phyloP scores from a whole-genome alignment of 164 flowering plant species.

The Warburgia ugandensis region DNA sequence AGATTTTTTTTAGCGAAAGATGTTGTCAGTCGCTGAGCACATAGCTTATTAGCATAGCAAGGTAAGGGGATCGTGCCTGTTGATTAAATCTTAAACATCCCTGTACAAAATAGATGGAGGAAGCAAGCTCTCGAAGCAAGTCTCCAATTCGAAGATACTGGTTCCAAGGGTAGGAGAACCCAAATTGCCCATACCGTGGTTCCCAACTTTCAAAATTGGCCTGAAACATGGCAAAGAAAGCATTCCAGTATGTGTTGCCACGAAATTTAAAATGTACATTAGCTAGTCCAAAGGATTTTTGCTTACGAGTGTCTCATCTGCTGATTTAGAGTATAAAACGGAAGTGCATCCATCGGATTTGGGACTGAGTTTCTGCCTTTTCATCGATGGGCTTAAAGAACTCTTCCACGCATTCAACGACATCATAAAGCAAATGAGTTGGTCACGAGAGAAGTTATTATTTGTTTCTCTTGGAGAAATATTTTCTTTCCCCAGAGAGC shows the following conservation, averaged over 20 bases:
- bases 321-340: slow-evolving; percentile 53
- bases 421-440: background rate
- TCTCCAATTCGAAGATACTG: slow-evolving; percentile 56
- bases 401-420: slow-evolving; percentile 29
- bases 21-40: too few relatives aligned
- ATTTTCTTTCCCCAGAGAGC: too few relatives aligned
- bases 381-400: slow-evolving; percentile 25
- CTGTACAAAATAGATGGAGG: slow-evolving; percentile 30
- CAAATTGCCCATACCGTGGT: slow-evolving; percentile 86
- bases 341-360: slow-evolving; percentile 30
- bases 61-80: slow-evolving; percentile 32
- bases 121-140: slow-evolving; percentile 54
- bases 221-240: slow-evolving; percentile 23
- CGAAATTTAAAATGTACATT: too few relatives aligned
- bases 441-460: too few relatives aligned
- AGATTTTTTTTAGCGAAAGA: background rate
- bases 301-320: slow-evolving; percentile 65
- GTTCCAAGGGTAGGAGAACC: slow-evolving; percentile 59
- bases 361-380: slow-evolving; percentile 17
- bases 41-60: background rate
- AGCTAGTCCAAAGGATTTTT: background rate
- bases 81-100: slow-evolving; percentile 38
- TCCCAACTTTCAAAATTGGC: slow-evolving; percentile 88
- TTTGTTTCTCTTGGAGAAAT: too few relatives aligned
- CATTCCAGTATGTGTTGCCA: background rate